Evolutionary conservation across 495 filamentous ascomycete species (phyloP).

Genomic region (Penicillium coffeae): DNA sequence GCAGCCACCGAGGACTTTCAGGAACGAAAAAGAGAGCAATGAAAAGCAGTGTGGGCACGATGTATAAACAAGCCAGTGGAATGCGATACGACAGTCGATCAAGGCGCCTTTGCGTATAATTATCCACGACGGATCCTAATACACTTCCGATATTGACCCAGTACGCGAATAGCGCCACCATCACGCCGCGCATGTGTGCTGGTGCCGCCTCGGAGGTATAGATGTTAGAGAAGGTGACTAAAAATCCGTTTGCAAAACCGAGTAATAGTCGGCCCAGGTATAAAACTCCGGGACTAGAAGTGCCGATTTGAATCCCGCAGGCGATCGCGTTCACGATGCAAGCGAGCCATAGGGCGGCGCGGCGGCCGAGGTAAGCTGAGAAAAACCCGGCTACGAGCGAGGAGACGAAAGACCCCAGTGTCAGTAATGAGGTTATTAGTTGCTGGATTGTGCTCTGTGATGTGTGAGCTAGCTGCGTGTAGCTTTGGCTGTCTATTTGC

Average conservation of each 20-base stretch:
- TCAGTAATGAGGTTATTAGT: slow-evolving; percentile 42
- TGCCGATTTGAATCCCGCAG: slow-evolving; percentile 14
- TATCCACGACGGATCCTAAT: slow-evolving; percentile 10
- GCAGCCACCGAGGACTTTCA: slow-evolving; percentile 14
- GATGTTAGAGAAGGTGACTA: slow-evolving; percentile 14
- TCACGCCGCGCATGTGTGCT: slow-evolving; percentile 11
- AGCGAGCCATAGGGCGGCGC: slow-evolving; percentile 12
- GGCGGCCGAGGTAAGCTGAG: slow-evolving; percentile 13
- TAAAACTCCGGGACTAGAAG: slow-evolving; percentile 4
- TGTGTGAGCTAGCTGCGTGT: neutral
- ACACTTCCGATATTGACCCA: slow-evolving; percentile 18
- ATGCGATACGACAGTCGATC: slow-evolving; percentile 12
- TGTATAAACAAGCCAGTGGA: slow-evolving; percentile 13
- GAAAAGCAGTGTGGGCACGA: slow-evolving; percentile 9
- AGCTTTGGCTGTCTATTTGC: neutral
- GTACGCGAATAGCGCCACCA: slow-evolving; percentile 13
- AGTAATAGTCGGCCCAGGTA: slow-evolving; percentile 13
- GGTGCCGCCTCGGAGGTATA: slow-evolving; percentile 13
- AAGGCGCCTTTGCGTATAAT: slow-evolving; percentile 10
- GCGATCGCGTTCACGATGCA: slow-evolving; percentile 15
- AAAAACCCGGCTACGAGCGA: slow-evolving; percentile 47
- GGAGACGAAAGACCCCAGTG: slow-evolving; percentile 56
- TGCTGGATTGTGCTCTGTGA: slow-evolving; percentile 34
- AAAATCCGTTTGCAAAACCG: slow-evolving; percentile 15
- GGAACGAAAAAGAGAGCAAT: slow-evolving; percentile 14